phyloP scores from a whole-genome alignment of 2,329 filamentous ascomycete genomes.

The Fusarium praegraminearum region DNA sequence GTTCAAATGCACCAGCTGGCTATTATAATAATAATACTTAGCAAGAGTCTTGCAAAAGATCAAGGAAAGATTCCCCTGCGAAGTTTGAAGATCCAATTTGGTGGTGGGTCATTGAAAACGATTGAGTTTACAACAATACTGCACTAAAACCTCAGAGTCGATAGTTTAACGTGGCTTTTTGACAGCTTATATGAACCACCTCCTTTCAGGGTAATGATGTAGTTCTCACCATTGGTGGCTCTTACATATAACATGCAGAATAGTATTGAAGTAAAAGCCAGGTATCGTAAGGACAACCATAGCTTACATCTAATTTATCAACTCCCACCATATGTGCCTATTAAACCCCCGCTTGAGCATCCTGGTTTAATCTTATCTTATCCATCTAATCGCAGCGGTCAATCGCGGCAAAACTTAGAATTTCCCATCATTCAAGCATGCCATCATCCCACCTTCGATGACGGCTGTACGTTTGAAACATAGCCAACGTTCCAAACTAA shows the following conservation, averaged over 20 bases:
- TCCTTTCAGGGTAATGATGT: background rate
- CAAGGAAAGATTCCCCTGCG: no score
- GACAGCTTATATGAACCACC: rapidly evolving
- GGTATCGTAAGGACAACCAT: background rate
- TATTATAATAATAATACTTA: background rate
- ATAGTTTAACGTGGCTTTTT: background rate
- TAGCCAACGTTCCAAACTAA: background rate
- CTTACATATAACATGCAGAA: no score
- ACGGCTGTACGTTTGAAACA: background rate
- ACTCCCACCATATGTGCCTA: background rate
- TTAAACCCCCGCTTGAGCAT: background rate
- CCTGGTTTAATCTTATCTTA: constrained; percentile 16
- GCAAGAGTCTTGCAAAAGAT: background rate
- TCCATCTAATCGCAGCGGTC: constrained; percentile 41
- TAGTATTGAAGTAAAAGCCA: background rate
- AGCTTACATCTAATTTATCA: background rate
- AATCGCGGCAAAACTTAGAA: constrained; percentile 37
- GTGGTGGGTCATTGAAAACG: no score
- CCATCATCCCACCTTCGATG: background rate
- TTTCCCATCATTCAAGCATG: constrained; percentile 21
- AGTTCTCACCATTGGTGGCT: background rate
- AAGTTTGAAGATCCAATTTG: background rate
- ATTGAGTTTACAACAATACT: background rate
- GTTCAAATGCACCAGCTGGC: background rate
- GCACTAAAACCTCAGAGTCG: background rate